Percentiles rank a stretch among this genome's conserved stretches.
These are phyloP conservation scores for Suillus bovinus DNA, from an alignment of 768 basidiomycete species.

Conservation along the genomic window DNA sequence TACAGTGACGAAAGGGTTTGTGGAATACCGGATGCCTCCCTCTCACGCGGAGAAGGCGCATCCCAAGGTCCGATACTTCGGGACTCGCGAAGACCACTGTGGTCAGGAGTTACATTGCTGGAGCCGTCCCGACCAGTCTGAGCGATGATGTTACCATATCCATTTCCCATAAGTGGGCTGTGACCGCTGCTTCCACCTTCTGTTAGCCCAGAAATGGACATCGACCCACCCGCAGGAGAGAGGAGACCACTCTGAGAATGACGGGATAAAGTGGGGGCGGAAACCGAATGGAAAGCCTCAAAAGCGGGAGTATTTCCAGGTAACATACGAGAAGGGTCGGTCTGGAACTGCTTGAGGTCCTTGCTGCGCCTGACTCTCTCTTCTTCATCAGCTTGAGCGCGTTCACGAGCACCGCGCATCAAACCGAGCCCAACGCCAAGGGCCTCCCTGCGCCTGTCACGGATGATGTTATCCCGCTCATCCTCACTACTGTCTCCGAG, in stretches of 20 bases:
- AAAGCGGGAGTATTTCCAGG: slow-evolving; percentile 52
- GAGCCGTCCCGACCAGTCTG: slow-evolving; percentile 30
- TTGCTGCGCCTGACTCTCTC: slow-evolving; percentile 57
- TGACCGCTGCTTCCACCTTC: slow-evolving; percentile 19
- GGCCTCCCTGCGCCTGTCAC: slow-evolving; percentile 42
- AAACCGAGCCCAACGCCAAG: slow-evolving; percentile 38
- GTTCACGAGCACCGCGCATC: slow-evolving; percentile 59
- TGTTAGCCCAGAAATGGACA: slow-evolving; percentile 13
- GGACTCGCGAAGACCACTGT: slow-evolving; percentile 19
- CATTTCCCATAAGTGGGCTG: slow-evolving; percentile 24
- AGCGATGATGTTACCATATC: slow-evolving; percentile 27
- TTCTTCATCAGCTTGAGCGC: slow-evolving; percentile 59
- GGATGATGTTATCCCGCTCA: slow-evolving; percentile 44
- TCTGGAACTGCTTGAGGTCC: slow-evolving; percentile 44
- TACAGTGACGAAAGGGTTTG: slow-evolving; percentile 28
- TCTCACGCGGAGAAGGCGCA: slow-evolving; percentile 34
- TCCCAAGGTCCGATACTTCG: slow-evolving; percentile 33
- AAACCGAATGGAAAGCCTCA: slow-evolving; percentile 78
- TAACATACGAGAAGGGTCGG: slow-evolving; percentile 38
- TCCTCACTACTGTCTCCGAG: slow-evolving; percentile 34
- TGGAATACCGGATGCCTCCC: slow-evolving; percentile 24
- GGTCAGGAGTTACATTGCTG: background rate
- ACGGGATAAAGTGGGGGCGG: slow-evolving; percentile 23
- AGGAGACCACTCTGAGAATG: slow-evolving; percentile 26
- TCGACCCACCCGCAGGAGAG: slow-evolving; percentile 16